These are phyloP conservation scores for Bjerkandera adusta DNA, from an alignment of 1,284 basidiomycete species.

Conservation along the genomic window DNA sequence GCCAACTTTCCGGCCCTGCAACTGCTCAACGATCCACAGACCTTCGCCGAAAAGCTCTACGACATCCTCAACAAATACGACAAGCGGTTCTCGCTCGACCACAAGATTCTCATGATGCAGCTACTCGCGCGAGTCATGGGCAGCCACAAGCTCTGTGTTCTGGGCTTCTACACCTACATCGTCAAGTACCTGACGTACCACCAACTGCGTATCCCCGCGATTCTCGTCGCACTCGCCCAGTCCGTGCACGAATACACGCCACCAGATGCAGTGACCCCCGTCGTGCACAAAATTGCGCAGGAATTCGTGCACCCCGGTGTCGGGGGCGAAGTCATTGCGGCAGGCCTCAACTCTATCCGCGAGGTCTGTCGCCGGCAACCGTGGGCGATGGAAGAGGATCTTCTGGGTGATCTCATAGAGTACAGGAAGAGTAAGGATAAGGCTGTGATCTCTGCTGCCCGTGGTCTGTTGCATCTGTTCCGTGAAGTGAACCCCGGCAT, in stretches of 20 bases:
- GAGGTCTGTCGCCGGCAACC: constrained; percentile 94
- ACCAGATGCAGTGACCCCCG: constrained; percentile 88
- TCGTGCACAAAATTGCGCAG: constrained; percentile 88
- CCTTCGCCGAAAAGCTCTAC: constrained; percentile 94
- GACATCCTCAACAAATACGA: constrained; percentile 85
- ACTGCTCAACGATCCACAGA: constrained; percentile 93
- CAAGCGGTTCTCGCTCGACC: constrained; percentile 92
- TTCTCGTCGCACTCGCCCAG: constrained; percentile 94
- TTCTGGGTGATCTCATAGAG: constrained; percentile 90
- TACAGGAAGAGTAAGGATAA: constrained; percentile 97
- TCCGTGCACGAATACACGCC: constrained; percentile 96
- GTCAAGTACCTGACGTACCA: constrained; percentile 93
- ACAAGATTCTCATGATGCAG: constrained; percentile 98
- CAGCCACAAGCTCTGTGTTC: constrained; percentile 88
- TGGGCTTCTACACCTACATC: constrained; percentile 97
- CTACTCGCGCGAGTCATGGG: constrained; percentile 96
- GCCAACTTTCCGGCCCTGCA: constrained; percentile 94
- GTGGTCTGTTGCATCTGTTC: constrained; percentile 91
- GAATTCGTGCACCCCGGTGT: constrained; percentile 99
- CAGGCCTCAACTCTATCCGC: constrained; percentile 92
- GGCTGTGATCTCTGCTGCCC: constrained; percentile 84
- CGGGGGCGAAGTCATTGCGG: constrained; percentile 92
- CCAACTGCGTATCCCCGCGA: constrained; percentile 91
- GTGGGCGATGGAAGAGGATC: constrained; percentile 94
- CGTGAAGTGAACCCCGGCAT: constrained; percentile 94